A percentile compares a stretch with the other conserved stretches of the same genome.
Conservation (phyloP, 2,329 filamentous ascomycete species). For the Diaporthe destruens region DNA sequence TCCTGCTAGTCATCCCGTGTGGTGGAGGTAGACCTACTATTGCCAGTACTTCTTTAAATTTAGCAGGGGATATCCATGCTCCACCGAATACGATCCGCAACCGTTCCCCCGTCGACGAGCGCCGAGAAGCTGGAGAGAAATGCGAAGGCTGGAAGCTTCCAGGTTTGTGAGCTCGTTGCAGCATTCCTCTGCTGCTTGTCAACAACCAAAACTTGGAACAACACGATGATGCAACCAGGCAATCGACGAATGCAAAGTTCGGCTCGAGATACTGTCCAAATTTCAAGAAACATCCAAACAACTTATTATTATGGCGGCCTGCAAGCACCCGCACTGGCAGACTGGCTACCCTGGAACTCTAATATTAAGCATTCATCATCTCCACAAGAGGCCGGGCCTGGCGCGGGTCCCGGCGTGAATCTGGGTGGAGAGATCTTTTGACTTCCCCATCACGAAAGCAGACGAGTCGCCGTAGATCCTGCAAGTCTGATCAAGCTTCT, state of each 20-base stretch:
- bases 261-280: not conserved
- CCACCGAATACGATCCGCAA: slow-evolving; percentile 23
- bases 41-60: not conserved
- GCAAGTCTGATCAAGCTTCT: not conserved
- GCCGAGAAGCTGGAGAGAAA: slow-evolving; percentile 25
- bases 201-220: not conserved
- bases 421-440: slow-evolving; percentile 30
- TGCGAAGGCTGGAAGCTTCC: slow-evolving; percentile 32
- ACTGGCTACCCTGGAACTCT: slow-evolving; percentile 9
- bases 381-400: slow-evolving; percentile 27
- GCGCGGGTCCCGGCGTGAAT: slow-evolving; percentile 30
- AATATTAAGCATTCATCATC: slow-evolving; percentile 32
- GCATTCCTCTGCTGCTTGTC: slow-evolving; percentile 17
- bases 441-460: slow-evolving; percentile 27
- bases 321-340: slow-evolving; percentile 12
- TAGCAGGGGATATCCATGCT: not conserved
- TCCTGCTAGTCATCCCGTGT: not conserved
- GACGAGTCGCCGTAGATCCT: slow-evolving; percentile 26
- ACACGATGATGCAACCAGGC: slow-evolving; percentile 25
- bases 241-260: not conserved
- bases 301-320: not conserved
- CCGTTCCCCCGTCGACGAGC: slow-evolving; percentile 35
- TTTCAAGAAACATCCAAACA: not conserved
- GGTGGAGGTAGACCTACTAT: not conserved
- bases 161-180: slow-evolving; percentile 1